Base-by-base conservation (phyloP, 805 yeast genomes). In the Suhomyces prunicola region DNA sequence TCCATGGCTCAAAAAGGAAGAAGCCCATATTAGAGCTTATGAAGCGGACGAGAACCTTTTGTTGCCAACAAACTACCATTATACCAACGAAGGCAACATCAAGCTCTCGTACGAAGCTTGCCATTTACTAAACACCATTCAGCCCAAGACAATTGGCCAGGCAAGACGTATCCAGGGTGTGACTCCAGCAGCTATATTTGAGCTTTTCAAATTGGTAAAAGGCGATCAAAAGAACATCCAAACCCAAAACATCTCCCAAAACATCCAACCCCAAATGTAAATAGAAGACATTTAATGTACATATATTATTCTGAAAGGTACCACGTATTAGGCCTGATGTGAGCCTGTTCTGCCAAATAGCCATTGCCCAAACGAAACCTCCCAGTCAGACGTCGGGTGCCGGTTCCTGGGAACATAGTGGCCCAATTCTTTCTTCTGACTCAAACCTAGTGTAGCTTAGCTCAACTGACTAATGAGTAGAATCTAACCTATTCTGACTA, bases 151-250 rank as follows among this genome's bases (percentile, higher is more conserved):
- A 0, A 83, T 94, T 45, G 98, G 98, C 0, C 98, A 94, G 66
- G 98, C 98, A 0, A 80, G 96, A 65, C 78, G 98, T 60, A 87
- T 93, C 10, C 96, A 94, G 63, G 98, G 99, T 0, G 85, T 94
- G 2, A 93, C 98, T 0, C 97, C 98, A 0, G 93, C 97, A 0
- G 94, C 97, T 0, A 75, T 90, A 15, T 87, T 90, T 57, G 96
- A 89, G 64, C 75, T 92, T 46, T 88, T 85, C 64, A 76, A 85
- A 55, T 66, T 87, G 51, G 78, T 78, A 6, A 72, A 67, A 51
- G 65, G 69, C 19, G 64, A 57, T 15, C 48, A 45, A 45, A 27
- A 45, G 12, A 33, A 33, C 9, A 13, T 33, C 2, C 17, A 33
- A n/a, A 33, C 1, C 12, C 33, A 29, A 29, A 29, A 4, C 33